These are phyloP conservation scores for Yamadazyma dushanensis DNA, from an alignment of 1,139 yeast species.

Conservation along the genomic window DNA sequence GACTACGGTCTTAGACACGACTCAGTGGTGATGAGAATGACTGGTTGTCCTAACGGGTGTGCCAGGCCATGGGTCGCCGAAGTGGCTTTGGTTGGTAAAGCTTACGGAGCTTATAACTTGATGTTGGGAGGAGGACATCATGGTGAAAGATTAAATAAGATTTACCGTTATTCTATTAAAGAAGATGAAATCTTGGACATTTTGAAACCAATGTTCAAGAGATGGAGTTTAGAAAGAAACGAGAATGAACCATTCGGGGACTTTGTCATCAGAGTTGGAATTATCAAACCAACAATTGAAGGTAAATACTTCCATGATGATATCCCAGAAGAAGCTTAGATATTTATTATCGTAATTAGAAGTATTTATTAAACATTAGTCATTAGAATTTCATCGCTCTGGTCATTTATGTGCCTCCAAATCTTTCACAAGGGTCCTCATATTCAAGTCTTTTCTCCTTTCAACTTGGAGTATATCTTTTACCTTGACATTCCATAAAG, in stretches of 20 bases:
- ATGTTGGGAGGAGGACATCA: conserved; percentile 96
- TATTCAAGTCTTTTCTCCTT: conserved; percentile 35
- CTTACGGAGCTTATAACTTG: conserved; percentile 88
- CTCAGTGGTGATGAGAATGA: conserved; percentile 95
- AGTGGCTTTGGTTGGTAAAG: conserved; percentile 94
- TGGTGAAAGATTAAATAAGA: conserved; percentile 90
- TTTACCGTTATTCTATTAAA: conserved; percentile 83
- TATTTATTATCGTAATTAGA: conserved; percentile 7
- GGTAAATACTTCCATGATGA: conserved; percentile 96
- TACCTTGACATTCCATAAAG: conserved; percentile 39
- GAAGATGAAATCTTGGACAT: conserved; percentile 83
- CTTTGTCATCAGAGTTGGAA: conserved; percentile 80
- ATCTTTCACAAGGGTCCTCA: conserved; percentile 30
- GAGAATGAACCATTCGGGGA: conserved; percentile 97
- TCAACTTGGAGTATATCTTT: conserved; percentile 45
- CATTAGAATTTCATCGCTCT: neutral
- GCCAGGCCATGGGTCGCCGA: conserved; percentile 99
- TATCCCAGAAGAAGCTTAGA: conserved; percentile 70
- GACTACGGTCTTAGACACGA: conserved; percentile 94
- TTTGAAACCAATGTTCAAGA: conserved; percentile 83
- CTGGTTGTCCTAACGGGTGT: conserved; percentile 99
- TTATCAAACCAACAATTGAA: conserved; percentile 83
- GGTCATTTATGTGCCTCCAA: conserved; percentile 22
- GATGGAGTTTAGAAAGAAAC: conserved; percentile 89
- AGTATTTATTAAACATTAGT: conserved; percentile 2